Evolutionary conservation across 768 basidiomycete genomes (phyloP).

Genomic region (Dendrothele bispora): DNA sequence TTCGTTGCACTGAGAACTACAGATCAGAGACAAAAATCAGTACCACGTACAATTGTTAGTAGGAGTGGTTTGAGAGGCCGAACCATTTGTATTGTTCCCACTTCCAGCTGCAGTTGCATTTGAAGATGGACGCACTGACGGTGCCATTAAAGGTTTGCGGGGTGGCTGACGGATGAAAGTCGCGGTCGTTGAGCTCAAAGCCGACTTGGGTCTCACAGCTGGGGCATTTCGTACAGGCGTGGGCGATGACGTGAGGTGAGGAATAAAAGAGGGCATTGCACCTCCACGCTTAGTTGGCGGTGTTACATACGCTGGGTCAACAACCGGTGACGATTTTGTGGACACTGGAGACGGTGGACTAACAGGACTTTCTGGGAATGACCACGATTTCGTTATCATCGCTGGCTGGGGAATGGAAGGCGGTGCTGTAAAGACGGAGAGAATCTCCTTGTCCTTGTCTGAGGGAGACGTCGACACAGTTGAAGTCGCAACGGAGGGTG

Average conservation of each 20-base stretch:
- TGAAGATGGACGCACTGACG: slow-evolving; percentile 20
- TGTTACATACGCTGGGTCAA: slow-evolving; percentile 41
- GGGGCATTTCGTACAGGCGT: slow-evolving; percentile 24
- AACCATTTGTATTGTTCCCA: slow-evolving; percentile 51
- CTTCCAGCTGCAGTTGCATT: neutral
- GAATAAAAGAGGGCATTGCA: slow-evolving; percentile 55
- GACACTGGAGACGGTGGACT: slow-evolving; percentile 28
- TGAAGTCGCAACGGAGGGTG: slow-evolving; percentile 23
- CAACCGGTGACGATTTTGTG: no score
- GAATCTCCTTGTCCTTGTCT: slow-evolving; percentile 7
- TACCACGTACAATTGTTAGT: slow-evolving; percentile 54
- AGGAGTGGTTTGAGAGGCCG: slow-evolving; percentile 46
- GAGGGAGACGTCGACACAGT: slow-evolving; percentile 21
- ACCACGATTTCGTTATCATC: slow-evolving; percentile 32
- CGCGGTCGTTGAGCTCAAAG: slow-evolving; percentile 24
- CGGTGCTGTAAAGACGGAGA: slow-evolving; percentile 35
- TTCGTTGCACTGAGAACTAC: slow-evolving; percentile 25
- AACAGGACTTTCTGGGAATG: slow-evolving; percentile 24
- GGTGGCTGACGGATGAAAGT: slow-evolving; percentile 46
- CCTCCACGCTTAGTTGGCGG: slow-evolving; percentile 55
- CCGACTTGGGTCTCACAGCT: slow-evolving; percentile 29
- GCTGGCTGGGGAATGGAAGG: slow-evolving; percentile 52
- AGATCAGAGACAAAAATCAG: slow-evolving; percentile 46
- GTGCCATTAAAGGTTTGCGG: slow-evolving; percentile 36
- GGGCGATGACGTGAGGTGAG: slow-evolving; percentile 53